Evolutionary conservation across 108 stramenopile species (phyloP), one percentile per base, ranked within the genome.

Genomic region (Stephanodiscus minutulus): DNA sequence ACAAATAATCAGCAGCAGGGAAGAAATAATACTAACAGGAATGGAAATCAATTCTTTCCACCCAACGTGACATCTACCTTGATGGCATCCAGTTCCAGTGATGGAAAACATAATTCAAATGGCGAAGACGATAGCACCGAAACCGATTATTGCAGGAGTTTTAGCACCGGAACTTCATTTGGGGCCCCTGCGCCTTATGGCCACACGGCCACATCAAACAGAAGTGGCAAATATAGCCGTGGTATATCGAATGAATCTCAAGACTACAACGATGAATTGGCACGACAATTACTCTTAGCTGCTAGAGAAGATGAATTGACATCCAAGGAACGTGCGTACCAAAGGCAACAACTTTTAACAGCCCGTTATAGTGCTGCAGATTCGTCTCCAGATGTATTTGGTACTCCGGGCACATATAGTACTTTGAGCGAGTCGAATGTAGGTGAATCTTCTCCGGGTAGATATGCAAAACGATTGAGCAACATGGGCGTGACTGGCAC

Each of bases 181-280:
- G 39, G 7, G 39, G 11, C 1, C 39, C 39, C 39, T 11, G 39
- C 10, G 39, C 39, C 39, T 1, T 4, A 8, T 39, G 39, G 39
- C 39, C 39, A 39, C 35, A 6, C 35, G 6, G 35, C 35, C 35
- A 35, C 7, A 22, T 53, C 52, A 22, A 53, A 22, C 22, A 53
- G 21, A 22, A 29, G 21, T 4, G 22, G 28, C 58, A 35, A 59
- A 17, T 60, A 60, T 37, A 28, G 59, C 3, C 59, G 28, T 22
- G 59, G 59, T 7, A 60, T 31, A 1, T 27, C 59, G 8, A 29
- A 67, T 54, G 67, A 68, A 57, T 68, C 54, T 36, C 53, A 21
- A 8, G 52, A 68, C 13, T 68, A 68, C 35, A 68, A 68, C 13
- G 67, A 68, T 57, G 54, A 68, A 68, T 27, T 68, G 29, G 54